A percentile compares a stretch with the other conserved stretches of the same genome.
phyloP scores from a whole-genome alignment of 768 basidiomycete species.

The Tricholomella constricta region DNA sequence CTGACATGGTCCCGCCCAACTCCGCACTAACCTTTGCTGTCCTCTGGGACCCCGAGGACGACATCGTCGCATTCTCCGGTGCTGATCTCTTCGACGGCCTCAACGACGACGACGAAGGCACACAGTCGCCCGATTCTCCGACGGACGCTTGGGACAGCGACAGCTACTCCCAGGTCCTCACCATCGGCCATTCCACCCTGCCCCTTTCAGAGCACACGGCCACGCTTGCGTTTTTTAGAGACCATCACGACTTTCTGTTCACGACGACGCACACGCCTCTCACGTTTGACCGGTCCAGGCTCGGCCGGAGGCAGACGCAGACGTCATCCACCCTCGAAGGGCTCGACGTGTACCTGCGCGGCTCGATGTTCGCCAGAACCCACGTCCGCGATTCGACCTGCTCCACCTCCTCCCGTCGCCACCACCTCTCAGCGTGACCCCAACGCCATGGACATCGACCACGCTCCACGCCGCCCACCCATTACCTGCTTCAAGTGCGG shows the following conservation, averaged over 20 bases:
- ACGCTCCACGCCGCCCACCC: background rate
- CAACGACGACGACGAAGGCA: slow-evolving; percentile 9
- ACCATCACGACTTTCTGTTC: slow-evolving; percentile 24
- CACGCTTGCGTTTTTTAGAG: slow-evolving; percentile 29
- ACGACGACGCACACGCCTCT: slow-evolving; percentile 6
- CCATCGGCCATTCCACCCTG: slow-evolving; percentile 21
- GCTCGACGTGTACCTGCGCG: slow-evolving; percentile 37
- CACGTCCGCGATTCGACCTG: no score
- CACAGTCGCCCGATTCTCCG: slow-evolving; percentile 17
- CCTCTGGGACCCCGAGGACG: slow-evolving; percentile 59
- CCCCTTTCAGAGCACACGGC: slow-evolving; percentile 22
- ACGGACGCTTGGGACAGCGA: slow-evolving; percentile 27
- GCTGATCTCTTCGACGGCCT: slow-evolving; percentile 41
- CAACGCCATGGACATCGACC: slow-evolving; percentile 3
- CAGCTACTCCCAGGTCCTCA: slow-evolving; percentile 27
- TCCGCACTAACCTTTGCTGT: slow-evolving; percentile 60
- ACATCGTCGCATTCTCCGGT: slow-evolving; percentile 58
- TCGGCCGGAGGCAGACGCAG: slow-evolving; percentile 26
- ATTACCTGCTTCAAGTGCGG: background rate
- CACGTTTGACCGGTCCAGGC: slow-evolving; percentile 6
- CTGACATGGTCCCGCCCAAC: slow-evolving; percentile 57
- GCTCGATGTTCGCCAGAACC: slow-evolving; percentile 33
- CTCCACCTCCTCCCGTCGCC: background rate
- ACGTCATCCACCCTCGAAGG: slow-evolving; percentile 42
- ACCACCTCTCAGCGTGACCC: background rate